Conservation (phyloP, 192 early-diverging fungal genomes). For the Backusella sp. region DNA sequence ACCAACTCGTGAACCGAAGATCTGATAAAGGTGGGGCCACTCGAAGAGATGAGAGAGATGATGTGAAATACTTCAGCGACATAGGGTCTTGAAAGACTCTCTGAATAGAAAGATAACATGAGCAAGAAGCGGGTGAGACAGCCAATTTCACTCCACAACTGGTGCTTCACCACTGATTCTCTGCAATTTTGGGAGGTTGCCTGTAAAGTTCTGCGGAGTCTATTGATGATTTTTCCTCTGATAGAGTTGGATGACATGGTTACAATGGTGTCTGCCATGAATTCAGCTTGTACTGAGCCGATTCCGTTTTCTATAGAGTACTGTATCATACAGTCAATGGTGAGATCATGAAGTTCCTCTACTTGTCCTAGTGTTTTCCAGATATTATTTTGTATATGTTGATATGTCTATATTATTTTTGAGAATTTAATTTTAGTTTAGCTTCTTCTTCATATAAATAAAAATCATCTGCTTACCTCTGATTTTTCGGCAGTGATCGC, state of each 20-base stretch:
- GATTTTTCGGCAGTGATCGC: constrained; percentile 69
- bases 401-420: constrained; percentile 61
- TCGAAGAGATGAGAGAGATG: constrained; percentile 75
- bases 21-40: constrained; percentile 78
- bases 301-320: constrained; percentile 76
- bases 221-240: constrained; percentile 75
- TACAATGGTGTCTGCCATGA: constrained; percentile 80
- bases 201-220: constrained; percentile 68
- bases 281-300: constrained; percentile 70
- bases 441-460: background rate
- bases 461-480: constrained; percentile 36
- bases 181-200: constrained; percentile 65
- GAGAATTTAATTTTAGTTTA: background rate
- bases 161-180: constrained; percentile 69
- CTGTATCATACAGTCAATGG: constrained; percentile 73
- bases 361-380: constrained; percentile 76
- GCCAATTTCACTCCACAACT: constrained; percentile 84
- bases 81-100: constrained; percentile 61
- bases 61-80: constrained; percentile 84
- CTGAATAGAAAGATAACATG: constrained; percentile 83
- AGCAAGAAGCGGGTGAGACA: constrained; percentile 80
- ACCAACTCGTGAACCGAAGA: constrained; percentile 86
- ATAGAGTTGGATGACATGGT: constrained; percentile 70
- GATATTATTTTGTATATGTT: constrained; percentile 76
- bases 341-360: constrained; percentile 70